phyloP scores from a whole-genome alignment of 2,329 filamentous ascomycete genomes.

The Diaporthe sp. region DNA sequence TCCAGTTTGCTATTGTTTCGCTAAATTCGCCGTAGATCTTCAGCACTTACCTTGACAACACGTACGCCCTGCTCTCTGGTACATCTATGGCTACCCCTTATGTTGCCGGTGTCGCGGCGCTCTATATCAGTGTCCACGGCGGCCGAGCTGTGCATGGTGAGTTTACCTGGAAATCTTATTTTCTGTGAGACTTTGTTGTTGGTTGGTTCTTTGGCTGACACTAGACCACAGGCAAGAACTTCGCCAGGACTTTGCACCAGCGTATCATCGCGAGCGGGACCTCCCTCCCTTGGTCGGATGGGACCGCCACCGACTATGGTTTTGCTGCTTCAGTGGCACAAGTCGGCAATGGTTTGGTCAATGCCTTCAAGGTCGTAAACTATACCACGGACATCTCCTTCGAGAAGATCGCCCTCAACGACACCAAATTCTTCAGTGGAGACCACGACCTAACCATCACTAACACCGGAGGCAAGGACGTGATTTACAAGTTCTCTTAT shows the following conservation, averaged over 20 bases:
- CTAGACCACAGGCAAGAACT: slow-evolving; percentile 42
- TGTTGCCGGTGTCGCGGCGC: slow-evolving; percentile 58
- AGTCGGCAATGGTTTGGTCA: slow-evolving; percentile 57
- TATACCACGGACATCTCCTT: slow-evolving; percentile 53
- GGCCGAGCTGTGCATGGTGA: slow-evolving; percentile 49
- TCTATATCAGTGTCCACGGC: slow-evolving; percentile 53
- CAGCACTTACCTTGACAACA: slow-evolving; percentile 56
- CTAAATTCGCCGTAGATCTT: slow-evolving; percentile 50
- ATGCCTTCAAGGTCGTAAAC: slow-evolving; percentile 57
- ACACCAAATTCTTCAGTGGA: slow-evolving; percentile 56
- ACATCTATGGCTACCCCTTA: slow-evolving; percentile 65
- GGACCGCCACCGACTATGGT: slow-evolving; percentile 43
- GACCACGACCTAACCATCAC: slow-evolving; percentile 50
- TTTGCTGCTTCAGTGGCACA: slow-evolving; percentile 52
- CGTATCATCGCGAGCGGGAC: slow-evolving; percentile 53
- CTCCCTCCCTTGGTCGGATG: slow-evolving; percentile 49
- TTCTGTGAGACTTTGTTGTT: rapidly evolving
- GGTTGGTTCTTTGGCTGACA: neutral
- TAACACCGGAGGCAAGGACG: slow-evolving; percentile 52
- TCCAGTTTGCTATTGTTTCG: rapidly evolving
- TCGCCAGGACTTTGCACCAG: slow-evolving; percentile 48
- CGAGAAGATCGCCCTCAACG: slow-evolving; percentile 58
- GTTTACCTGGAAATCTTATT: too few relatives aligned
- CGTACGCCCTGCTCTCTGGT: slow-evolving; percentile 57
- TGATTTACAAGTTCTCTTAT: slow-evolving; percentile 51